Conservation (phyloP, 441 rosid genomes). For the Mallotus japonicus region DNA sequence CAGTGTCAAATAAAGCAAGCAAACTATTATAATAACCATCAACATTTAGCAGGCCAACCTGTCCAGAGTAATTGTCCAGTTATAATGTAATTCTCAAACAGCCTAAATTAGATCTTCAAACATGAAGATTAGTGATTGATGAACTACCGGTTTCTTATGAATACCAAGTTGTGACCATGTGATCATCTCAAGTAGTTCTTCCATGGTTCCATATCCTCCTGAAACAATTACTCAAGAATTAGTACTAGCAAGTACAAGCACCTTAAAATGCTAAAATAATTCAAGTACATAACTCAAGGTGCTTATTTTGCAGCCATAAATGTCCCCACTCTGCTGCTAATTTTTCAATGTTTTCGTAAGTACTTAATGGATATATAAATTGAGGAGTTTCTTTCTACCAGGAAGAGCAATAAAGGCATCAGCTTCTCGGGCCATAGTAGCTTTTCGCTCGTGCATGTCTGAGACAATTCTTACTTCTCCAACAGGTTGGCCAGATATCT, state of each 20-base stretch:
- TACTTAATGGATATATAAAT: background rate
- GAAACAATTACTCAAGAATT: constrained; percentile 17
- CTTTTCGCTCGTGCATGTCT: constrained; percentile 97
- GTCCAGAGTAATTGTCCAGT: constrained; percentile 21
- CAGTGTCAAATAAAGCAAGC: constrained; percentile 81
- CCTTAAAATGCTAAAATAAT: constrained; percentile 3
- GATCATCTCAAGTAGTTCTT: constrained; percentile 92
- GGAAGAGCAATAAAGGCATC: constrained; percentile 97
- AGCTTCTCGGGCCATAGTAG: constrained; percentile 90
- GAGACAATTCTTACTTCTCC: constrained; percentile 81
- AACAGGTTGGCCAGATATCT: constrained; percentile 91
- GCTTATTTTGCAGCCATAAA: constrained; percentile 6
- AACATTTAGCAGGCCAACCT: constrained; percentile 91
- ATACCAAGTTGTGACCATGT: constrained; percentile 98
- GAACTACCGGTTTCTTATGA: constrained; percentile 77
- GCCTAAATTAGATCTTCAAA: constrained; percentile 14
- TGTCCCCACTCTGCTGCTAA: background rate
- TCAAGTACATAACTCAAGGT: background rate
- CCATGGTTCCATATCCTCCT: constrained; percentile 99
- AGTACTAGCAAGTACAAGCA: constrained; percentile 8
- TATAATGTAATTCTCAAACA: constrained; percentile 2
- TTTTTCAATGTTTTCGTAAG: background rate
- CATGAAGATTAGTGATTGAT: constrained; percentile 14
- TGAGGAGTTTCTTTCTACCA: constrained; percentile 36
- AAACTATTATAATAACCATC: constrained; percentile 84